Evolutionary conservation across 345 rosid species (phyloP), one percentile per base, ranked within the genome.

Genomic region (Euphorbia tirucalli): DNA sequence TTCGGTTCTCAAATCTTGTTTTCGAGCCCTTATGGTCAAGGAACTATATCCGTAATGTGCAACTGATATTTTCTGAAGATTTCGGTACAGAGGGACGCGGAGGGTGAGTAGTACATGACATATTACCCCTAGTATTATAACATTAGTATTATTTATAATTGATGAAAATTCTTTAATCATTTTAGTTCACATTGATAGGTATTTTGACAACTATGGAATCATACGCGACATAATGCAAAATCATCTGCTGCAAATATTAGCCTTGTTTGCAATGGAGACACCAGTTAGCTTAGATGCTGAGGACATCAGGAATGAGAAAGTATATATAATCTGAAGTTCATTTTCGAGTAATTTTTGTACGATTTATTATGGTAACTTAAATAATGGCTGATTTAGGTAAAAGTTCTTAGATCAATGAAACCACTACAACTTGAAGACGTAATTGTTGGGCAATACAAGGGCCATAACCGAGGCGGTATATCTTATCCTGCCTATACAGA

Each of bases 231-330:
- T 93, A 81, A 90, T 90, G 98, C 98, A 93, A 75, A 91, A 91
- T 70, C 98, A 91, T 85, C 93, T 93, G 64, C 77, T 93, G 74
- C 98, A 93, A 88, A 93, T 93, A 74, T 78, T 93, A 31, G 85
- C 96, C 31, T 86, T 93, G 22, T 93, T 93, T 39, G 97, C 98
- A n/a, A 93, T 91, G 98, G 98, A 91, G 88, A 87, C 97, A 8
- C 98, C 96, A 21, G 96, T 93, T 69, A 93, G 97, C 86, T 87
- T 93, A 79, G 97, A 90, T 68, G 98, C 93, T 31, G 98, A 93
- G 82, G 97, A 93, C 81, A 77, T 90, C 64, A 81, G 98, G 80
- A 93, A 89, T 72, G 98, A 93, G 71, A 93, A 91, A 96, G 96
- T 91, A 83, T 49, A 31, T 5, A 8, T 35, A 58, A 25, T 57